Conservation (phyloP, 2,329 filamentous ascomycete species). For the Ophiostoma populinum region DNA sequence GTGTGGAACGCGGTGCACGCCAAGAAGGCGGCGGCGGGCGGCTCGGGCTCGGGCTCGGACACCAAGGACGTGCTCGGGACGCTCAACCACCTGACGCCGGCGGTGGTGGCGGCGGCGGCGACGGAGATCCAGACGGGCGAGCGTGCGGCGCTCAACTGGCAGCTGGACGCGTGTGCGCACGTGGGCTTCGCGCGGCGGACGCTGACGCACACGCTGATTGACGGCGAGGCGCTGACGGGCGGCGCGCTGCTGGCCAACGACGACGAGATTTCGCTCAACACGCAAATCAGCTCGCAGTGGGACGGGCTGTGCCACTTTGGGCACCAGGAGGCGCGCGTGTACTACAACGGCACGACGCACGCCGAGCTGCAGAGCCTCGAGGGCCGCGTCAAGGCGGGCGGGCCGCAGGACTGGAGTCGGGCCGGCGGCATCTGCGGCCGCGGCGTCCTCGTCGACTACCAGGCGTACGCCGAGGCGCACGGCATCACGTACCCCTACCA, state of each 20-base stretch:
- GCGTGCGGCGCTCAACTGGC: constrained; percentile 42
- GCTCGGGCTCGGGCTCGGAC: constrained; percentile 1
- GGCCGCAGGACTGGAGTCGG: constrained; percentile 10
- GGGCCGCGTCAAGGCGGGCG: too few species aligned
- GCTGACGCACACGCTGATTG: constrained; percentile 23
- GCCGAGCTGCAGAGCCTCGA: constrained; percentile 10
- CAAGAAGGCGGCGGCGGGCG: not conserved
- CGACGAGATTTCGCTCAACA: constrained; percentile 9
- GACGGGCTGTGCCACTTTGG: constrained; percentile 24
- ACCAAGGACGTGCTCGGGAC: constrained; percentile 37
- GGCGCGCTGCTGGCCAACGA: constrained; percentile 6
- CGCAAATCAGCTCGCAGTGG: constrained; percentile 33
- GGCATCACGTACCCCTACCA: constrained; percentile 34
- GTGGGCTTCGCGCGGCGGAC: constrained; percentile 33
- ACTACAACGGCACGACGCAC: constrained; percentile 20
- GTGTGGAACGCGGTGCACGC: constrained; percentile 1
- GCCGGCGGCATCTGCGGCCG: constrained; percentile 34
- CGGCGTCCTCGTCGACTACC: constrained; percentile 38
- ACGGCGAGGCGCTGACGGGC: not conserved
- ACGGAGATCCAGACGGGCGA: constrained; percentile 35
- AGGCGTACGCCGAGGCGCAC: constrained; percentile 29
- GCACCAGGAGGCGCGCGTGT: constrained; percentile 5
- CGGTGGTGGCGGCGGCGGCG: constrained; percentile 31
- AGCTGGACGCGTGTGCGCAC: constrained; percentile 34
- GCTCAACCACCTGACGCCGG: constrained; percentile 40